Evolutionary conservation across 1,139 yeast species (phyloP).

Genomic region (Lipomyces yarrowii): DNA sequence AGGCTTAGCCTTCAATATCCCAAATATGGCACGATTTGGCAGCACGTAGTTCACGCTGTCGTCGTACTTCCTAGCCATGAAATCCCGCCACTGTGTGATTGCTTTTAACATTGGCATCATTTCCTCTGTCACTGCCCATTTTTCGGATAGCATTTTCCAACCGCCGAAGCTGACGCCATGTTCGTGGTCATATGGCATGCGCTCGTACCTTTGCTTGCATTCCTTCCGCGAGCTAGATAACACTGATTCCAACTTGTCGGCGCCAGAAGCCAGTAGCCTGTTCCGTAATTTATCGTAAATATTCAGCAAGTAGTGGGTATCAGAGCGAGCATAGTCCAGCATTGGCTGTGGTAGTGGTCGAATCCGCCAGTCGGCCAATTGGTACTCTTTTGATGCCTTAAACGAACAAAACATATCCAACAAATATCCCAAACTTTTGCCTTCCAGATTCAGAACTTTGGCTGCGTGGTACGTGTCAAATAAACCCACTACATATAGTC

Average conservation of each 20-base stretch:
- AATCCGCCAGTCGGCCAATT: slow-evolving; percentile 94
- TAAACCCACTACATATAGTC: slow-evolving; percentile 82
- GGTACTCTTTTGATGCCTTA: slow-evolving; percentile 91
- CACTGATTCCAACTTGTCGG: slow-evolving; percentile 54
- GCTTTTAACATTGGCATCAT: slow-evolving; percentile 59
- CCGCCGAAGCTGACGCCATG: slow-evolving; percentile 36
- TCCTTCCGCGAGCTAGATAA: slow-evolving; percentile 77
- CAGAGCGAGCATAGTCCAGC: slow-evolving; percentile 89
- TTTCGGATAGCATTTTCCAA: slow-evolving; percentile 52
- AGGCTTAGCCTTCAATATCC: slow-evolving; percentile 47
- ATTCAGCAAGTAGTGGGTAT: slow-evolving; percentile 85
- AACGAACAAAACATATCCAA: slow-evolving; percentile 80
- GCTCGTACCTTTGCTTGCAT: slow-evolving; percentile 78
- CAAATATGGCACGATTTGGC: slow-evolving; percentile 77
- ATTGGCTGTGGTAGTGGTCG: slow-evolving; percentile 81
- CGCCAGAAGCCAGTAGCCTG: slow-evolving; percentile 53
- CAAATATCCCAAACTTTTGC: slow-evolving; percentile 80
- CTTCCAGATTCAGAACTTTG: slow-evolving; percentile 72
- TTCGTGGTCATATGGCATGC: slow-evolving; percentile 32
- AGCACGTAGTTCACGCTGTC: slow-evolving; percentile 82
- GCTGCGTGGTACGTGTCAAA: slow-evolving; percentile 96
- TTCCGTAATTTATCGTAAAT: slow-evolving; percentile 78
- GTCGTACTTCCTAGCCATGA: slow-evolving; percentile 69
- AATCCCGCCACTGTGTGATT: slow-evolving; percentile 83
- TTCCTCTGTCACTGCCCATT: slow-evolving; percentile 52